These are phyloP conservation scores for Marasmius sp. DNA, from an alignment of 1,284 basidiomycete genomes.

Conservation along the genomic window DNA sequence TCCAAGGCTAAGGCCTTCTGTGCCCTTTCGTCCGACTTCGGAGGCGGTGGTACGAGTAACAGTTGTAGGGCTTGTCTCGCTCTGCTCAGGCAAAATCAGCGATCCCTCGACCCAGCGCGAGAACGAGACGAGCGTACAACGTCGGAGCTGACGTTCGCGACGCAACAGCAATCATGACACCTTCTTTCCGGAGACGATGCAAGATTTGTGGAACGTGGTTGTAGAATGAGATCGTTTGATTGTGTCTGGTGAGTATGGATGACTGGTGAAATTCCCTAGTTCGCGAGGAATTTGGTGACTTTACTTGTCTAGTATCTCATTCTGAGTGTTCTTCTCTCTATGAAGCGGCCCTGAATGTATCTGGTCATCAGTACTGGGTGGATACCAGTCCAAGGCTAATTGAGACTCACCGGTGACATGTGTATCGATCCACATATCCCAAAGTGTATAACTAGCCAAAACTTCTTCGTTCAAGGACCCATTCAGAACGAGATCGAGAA, in stretches of 20 bases:
- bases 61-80: too few relatives aligned
- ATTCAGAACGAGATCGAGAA: not conserved
- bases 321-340: slow-evolving; percentile 53
- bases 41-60: too few relatives aligned
- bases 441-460: slow-evolving; percentile 72
- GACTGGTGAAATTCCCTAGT: not conserved
- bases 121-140: slow-evolving; percentile 56
- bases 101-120: too few relatives aligned
- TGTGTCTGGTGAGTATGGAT: slow-evolving; percentile 41
- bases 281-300: too few relatives aligned
- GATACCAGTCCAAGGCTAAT: not conserved
- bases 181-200: slow-evolving; percentile 53
- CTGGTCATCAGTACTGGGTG: slow-evolving; percentile 2
- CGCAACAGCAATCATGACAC: slow-evolving; percentile 69
- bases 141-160: slow-evolving; percentile 73
- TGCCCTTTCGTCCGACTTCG: too few relatives aligned
- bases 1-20: too few relatives aligned
- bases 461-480: slow-evolving; percentile 7
- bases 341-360: slow-evolving; percentile 60
- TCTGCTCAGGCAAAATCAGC: too few relatives aligned
- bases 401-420: slow-evolving; percentile 48
- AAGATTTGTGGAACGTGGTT: slow-evolving; percentile 77
- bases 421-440: slow-evolving; percentile 85
- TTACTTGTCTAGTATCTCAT: slow-evolving; percentile 64
- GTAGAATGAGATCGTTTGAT: slow-evolving; percentile 66